Percentiles rank a stretch among this genome's conserved stretches.
Evolutionary conservation across 192 early-diverging fungal genomes (phyloP).

Genomic region (Linnemannia elongata): DNA sequence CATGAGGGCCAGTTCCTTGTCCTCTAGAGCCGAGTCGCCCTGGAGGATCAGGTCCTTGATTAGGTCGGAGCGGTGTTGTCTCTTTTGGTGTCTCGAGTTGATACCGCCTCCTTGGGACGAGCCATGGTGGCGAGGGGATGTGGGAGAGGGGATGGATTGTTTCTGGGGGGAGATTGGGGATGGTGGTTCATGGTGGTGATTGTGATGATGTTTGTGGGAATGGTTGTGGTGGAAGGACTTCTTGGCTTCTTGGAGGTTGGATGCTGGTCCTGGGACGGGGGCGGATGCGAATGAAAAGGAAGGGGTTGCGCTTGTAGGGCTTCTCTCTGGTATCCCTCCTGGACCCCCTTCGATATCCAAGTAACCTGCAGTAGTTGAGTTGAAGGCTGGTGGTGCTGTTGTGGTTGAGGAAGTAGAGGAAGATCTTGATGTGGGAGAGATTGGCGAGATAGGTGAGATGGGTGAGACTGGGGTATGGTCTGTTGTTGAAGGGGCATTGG

Average conservation of each 20-base stretch:
- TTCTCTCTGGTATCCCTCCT: slow-evolving; percentile 10
- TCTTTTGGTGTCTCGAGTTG: slow-evolving; percentile 27
- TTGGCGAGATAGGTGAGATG: slow-evolving; percentile 47
- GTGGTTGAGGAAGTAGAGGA: slow-evolving; percentile 4
- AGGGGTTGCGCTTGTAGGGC: slow-evolving; percentile 18
- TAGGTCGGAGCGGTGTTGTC: slow-evolving; percentile 30
- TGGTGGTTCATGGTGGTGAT: neutral
- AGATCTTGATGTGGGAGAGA: slow-evolving; percentile 17
- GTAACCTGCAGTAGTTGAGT: neutral
- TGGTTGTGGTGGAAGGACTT: neutral
- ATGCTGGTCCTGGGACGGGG: slow-evolving; percentile 14
- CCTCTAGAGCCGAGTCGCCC: slow-evolving; percentile 36
- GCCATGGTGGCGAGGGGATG: neutral
- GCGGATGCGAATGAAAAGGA: slow-evolving; percentile 31
- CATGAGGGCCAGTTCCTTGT: slow-evolving; percentile 50
- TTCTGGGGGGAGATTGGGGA: slow-evolving; percentile 24
- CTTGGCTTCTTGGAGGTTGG: slow-evolving; percentile 16
- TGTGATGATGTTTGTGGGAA: neutral
- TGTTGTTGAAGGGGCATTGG: neutral
- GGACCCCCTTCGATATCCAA: neutral
- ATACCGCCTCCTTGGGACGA: neutral
- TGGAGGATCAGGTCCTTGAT: slow-evolving; percentile 52
- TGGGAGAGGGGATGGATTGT: neutral
- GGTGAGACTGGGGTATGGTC: slow-evolving; percentile 8
- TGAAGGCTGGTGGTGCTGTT: neutral